Conservation (phyloP, 352 stramenopile species). For the Phytophthora boehmeriae region DNA sequence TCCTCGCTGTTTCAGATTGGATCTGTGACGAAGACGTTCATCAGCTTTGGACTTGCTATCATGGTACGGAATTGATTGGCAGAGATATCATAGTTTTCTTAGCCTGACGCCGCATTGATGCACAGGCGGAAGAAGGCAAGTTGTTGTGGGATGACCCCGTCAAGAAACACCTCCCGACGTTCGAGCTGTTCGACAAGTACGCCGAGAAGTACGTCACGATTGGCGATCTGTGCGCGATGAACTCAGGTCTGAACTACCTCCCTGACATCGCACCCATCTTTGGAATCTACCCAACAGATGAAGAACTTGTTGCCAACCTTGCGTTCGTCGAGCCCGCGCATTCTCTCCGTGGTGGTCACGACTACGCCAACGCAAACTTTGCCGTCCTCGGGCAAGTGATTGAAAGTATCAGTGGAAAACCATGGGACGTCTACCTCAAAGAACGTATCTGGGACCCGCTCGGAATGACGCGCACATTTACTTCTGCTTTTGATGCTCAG, state of each 20-base stretch:
- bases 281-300: constrained; percentile 43
- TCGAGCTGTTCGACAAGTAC: constrained; percentile 67
- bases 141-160: constrained; percentile 58
- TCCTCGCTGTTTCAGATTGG: constrained; percentile 73
- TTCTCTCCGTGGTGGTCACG: constrained; percentile 50
- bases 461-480: constrained; percentile 63
- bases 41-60: constrained; percentile 49
- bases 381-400: constrained; percentile 68
- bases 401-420: constrained; percentile 42
- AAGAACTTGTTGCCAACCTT: constrained; percentile 42
- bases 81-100: too few species aligned
- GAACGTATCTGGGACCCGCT: constrained; percentile 58
- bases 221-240: constrained; percentile 62
- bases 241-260: constrained; percentile 47
- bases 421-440: constrained; percentile 60
- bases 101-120: neutral
- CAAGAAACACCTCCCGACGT: constrained; percentile 56
- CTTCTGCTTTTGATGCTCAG: constrained; percentile 33
- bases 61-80: constrained; percentile 26
- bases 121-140: constrained; percentile 55
- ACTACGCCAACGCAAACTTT: constrained; percentile 72
- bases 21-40: constrained; percentile 71
- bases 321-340: constrained; percentile 45
- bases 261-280: constrained; percentile 36
- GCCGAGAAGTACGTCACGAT: constrained; percentile 56